Evolutionary conservation across 257 asterid genomes (phyloP).

Genomic region (Striga asiatica): DNA sequence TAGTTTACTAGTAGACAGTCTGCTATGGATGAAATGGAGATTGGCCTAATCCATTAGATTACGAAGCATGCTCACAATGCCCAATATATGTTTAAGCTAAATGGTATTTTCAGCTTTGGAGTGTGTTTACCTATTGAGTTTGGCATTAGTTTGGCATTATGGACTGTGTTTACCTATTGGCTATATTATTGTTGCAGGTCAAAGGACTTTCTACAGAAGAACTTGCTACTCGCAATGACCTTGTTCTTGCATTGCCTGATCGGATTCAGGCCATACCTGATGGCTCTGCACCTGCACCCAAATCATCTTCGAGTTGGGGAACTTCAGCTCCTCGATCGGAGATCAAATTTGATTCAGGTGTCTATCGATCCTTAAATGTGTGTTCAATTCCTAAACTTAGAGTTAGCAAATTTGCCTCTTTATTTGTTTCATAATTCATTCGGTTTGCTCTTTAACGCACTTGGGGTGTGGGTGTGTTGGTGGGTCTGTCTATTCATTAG

Average conservation of each 20-base stretch:
- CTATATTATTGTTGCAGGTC: conserved; percentile 34
- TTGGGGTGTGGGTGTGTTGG: neutral
- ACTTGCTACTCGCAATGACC: conserved; percentile 76
- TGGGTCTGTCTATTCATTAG: neutral
- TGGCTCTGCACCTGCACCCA: conserved; percentile 83
- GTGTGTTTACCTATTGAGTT: neutral
- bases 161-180: neutral
- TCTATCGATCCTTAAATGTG: too few relatives aligned
- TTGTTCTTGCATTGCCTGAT: conserved; percentile 86
- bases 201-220: conserved; percentile 89
- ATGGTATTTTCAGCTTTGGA: neutral
- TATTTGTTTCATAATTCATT: too few relatives aligned
- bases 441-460: too few relatives aligned
- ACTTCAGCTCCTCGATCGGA: conserved; percentile 82
- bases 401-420: too few relatives aligned
- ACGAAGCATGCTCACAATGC: neutral
- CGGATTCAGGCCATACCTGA: conserved; percentile 92
- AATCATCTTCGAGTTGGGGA: conserved; percentile 87
- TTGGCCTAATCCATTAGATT: neutral
- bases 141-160: neutral
- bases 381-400: too few relatives aligned
- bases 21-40: conserved; percentile 4
- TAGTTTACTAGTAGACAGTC: neutral
- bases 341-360: conserved; percentile 92
- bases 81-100: neutral